Percentiles rank a stretch among this genome's conserved stretches.
These are phyloP conservation scores for Scutellaria galericulata DNA, from an alignment of 257 asterid species.

Conservation along the genomic window DNA sequence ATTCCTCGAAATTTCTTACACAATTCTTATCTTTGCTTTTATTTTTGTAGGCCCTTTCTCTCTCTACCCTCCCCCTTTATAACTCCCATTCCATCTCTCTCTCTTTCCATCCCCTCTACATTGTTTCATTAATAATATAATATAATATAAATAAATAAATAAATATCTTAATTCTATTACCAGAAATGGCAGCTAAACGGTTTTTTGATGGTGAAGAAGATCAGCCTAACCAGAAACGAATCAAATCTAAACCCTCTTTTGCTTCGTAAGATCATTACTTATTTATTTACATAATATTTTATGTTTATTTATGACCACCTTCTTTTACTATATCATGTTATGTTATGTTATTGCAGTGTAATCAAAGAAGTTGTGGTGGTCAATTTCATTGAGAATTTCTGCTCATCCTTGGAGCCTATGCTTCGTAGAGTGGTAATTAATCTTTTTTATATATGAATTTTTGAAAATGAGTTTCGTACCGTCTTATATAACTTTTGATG, in stretches of 20 bases:
- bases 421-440: conserved; percentile 65
- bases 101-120: background rate
- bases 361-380: conserved; percentile 58
- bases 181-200: conserved; percentile 68
- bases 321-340: background rate
- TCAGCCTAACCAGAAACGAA: conserved; percentile 53
- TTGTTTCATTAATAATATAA: no score
- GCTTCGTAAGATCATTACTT: conserved; percentile 54
- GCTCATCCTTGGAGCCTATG: conserved; percentile 72
- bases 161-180: background rate
- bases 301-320: background rate
- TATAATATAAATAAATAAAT: background rate
- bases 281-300: background rate
- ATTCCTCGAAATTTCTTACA: conserved; percentile 55
- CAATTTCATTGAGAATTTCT: conserved; percentile 62
- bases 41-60: background rate
- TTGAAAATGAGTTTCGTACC: background rate
- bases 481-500: background rate
- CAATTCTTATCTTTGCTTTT: conserved; percentile 13
- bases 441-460: background rate
- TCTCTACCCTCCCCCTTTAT: background rate
- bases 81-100: background rate
- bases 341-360: conserved; percentile 46
- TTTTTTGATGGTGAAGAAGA: conserved; percentile 41
- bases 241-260: conserved; percentile 52